Percentiles rank a stretch among this genome's conserved stretches.
Evolutionary conservation across 768 basidiomycete genomes (phyloP).

Genomic region (Termitomyces sp.): DNA sequence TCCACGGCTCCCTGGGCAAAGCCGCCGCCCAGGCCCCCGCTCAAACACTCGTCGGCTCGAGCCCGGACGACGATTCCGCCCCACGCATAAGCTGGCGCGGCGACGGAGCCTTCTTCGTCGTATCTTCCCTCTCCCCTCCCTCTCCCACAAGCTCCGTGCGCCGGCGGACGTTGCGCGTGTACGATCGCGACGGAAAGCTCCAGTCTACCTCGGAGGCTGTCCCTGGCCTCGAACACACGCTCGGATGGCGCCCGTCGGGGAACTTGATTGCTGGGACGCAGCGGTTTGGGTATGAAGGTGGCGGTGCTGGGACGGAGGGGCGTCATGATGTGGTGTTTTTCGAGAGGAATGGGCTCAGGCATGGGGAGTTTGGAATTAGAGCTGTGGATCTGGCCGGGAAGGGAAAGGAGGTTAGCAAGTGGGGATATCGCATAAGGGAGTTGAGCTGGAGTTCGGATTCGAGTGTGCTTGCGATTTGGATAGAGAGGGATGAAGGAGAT

Average conservation of each 20-base stretch:
- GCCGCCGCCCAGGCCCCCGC: conserved; percentile 58
- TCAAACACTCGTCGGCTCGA: conserved; percentile 38
- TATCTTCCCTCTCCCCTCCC: conserved; percentile 63
- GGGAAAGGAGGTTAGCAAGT: conserved; percentile 32
- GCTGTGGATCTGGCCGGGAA: conserved; percentile 25
- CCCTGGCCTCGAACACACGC: conserved; percentile 71
- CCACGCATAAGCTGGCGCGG: conserved; percentile 92
- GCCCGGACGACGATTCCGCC: conserved; percentile 64
- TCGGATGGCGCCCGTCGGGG: conserved; percentile 87
- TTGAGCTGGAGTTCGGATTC: conserved; percentile 89
- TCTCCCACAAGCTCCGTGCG: conserved; percentile 22
- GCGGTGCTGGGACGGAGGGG: conserved; percentile 58
- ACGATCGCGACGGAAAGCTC: conserved; percentile 65
- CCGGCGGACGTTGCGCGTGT: conserved; percentile 65
- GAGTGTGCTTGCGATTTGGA: conserved; percentile 79
- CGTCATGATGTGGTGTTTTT: conserved; percentile 89
- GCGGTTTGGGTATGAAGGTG: conserved; percentile 73
- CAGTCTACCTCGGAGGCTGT: conserved; percentile 85
- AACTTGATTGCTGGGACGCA: conserved; percentile 81
- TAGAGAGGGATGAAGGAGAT: conserved; percentile 64
- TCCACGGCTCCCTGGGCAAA: conserved; percentile 94
- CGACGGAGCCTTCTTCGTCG: conserved; percentile 83
- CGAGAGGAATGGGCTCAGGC: conserved; percentile 89
- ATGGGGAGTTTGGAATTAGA: conserved; percentile 79
- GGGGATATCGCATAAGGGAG: conserved; percentile 72